Evolutionary conservation across 495 filamentous ascomycete species (phyloP), one percentile per base, ranked within the genome.

Genomic region (Aspergillus bridgeri): DNA sequence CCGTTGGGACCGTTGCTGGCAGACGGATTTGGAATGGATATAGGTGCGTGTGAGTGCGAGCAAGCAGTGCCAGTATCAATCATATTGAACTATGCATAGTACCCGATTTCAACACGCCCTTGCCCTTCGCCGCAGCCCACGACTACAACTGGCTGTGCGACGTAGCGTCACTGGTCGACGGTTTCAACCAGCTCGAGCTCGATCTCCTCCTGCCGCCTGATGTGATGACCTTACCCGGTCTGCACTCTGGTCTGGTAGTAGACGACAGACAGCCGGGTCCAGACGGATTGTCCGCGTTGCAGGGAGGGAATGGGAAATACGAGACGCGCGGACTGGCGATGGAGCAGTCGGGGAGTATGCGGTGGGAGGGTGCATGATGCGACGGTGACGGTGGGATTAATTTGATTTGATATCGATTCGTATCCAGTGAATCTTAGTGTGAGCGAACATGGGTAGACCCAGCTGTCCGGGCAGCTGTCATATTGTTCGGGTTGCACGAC

Each of bases 71-170:
- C n/a, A n/a, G n/a, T n/a, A n/a, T n/a, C n/a, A n/a, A n/a, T n/a
- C n/a, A n/a, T n/a, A n/a, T n/a, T 44, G 42, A 48, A 21, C 19
- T 0, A n/a, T n/a, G 5, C 11, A 23, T 52, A 76, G 75, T 78
- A 13, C 81, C 71, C 56, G 81, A 79, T 17, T 84, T 85, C 57
- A 81, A 83, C 53, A 78, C 79, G 57, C 81, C 80, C 2, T 85
- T 79, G 57, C 81, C 80, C 2, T 85, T 83, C 60, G 83, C 79
- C 5, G 80, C 80, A 5, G 75, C 78, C 42, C 71, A 69, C 53
- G 80, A 83, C 54, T 83, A 83, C 59, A 80, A 80, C 57, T 84
- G 81, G 81, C 58, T 83, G 18, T 85, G 85, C 65, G 76, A 78
- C 53, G 71, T 76, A 43, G 57, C 65, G 23, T 67, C 68, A 19